A percentile compares a stretch with the other conserved stretches of the same genome.
These are phyloP conservation scores for Talaromyces sp. DNA, from an alignment of 2,329 filamentous ascomycete species.

Conservation along the genomic window DNA sequence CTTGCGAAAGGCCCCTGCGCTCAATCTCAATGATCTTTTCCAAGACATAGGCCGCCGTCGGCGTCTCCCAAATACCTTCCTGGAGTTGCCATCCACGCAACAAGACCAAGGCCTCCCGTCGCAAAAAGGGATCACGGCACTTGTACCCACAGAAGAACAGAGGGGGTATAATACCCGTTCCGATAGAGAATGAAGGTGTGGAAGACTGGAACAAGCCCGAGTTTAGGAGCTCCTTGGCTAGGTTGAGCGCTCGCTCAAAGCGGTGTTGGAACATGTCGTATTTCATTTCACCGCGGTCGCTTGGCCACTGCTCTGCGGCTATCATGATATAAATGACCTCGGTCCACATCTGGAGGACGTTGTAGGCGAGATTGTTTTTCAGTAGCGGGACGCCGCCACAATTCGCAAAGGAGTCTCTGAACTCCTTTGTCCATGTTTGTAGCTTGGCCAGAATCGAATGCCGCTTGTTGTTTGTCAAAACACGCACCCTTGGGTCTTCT, in stretches of 20 bases:
- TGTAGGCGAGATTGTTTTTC: constrained; percentile 6
- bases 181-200: constrained; percentile 17
- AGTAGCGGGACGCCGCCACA: not conserved
- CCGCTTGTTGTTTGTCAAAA: not conserved
- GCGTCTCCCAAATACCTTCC: constrained; percentile 11
- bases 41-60: constrained; percentile 1
- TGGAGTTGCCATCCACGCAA: constrained; percentile 8
- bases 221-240: constrained; percentile 3
- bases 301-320: not conserved
- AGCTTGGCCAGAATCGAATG: not conserved
- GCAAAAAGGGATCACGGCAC: constrained; percentile 25
- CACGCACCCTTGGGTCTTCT: not conserved
- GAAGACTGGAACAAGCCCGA: not conserved
- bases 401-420: not conserved
- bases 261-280: constrained; percentile 9
- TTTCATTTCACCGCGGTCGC: constrained; percentile 6
- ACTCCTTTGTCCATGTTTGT: not conserved
- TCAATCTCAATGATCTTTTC: constrained; percentile 11
- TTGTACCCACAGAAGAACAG: constrained; percentile 29
- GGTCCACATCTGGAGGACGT: constrained; percentile 12
- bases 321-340: constrained; percentile 9
- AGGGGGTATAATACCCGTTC: constrained; percentile 28
- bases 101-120: constrained; percentile 7
- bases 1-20: not conserved
- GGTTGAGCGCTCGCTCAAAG: constrained; percentile 7